A percentile compares a stretch with the other conserved stretches of the same genome.
Evolutionary conservation across 306 rosid species (phyloP).

Genomic region (Pachyrhizus erosus): DNA sequence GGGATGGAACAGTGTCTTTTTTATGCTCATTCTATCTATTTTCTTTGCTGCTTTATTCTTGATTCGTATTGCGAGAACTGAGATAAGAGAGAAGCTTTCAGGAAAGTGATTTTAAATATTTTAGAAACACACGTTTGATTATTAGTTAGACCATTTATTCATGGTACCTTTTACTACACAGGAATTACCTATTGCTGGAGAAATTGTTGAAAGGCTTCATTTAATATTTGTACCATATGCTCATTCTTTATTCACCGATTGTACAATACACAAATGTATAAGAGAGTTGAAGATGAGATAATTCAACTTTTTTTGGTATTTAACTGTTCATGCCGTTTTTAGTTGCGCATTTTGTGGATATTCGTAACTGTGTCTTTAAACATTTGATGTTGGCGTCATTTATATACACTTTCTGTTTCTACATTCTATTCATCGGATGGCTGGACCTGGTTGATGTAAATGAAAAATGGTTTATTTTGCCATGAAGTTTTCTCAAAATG

Average conservation of each 20-base stretch:
- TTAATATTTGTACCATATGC: conserved; percentile 24
- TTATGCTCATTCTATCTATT: conserved; percentile 73
- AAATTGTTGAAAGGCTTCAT: conserved; percentile 34
- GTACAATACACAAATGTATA: neutral
- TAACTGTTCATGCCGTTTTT: neutral
- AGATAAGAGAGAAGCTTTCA: conserved; percentile 63
- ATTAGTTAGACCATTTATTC: conserved; percentile 13
- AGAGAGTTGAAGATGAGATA: conserved; percentile 14
- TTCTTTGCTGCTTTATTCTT: conserved; percentile 69
- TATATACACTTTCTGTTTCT: neutral
- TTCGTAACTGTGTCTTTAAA: neutral
- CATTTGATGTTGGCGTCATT: neutral
- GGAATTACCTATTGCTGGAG: conserved; percentile 30
- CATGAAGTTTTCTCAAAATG: neutral
- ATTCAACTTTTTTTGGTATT: neutral
- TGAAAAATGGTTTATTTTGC: neutral
- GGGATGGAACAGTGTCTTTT: conserved; percentile 89
- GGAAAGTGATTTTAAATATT: conserved; percentile 55
- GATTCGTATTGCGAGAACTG: conserved; percentile 68
- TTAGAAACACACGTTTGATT: conserved; percentile 25
- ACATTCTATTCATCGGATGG: neutral
- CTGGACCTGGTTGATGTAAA: neutral
- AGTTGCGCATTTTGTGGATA: neutral
- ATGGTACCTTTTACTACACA: conserved; percentile 7
- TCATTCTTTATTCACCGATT: conserved; percentile 37